Evolutionary conservation across 768 basidiomycete genomes (phyloP).

Genomic region (Lactarius akahatsu): DNA sequence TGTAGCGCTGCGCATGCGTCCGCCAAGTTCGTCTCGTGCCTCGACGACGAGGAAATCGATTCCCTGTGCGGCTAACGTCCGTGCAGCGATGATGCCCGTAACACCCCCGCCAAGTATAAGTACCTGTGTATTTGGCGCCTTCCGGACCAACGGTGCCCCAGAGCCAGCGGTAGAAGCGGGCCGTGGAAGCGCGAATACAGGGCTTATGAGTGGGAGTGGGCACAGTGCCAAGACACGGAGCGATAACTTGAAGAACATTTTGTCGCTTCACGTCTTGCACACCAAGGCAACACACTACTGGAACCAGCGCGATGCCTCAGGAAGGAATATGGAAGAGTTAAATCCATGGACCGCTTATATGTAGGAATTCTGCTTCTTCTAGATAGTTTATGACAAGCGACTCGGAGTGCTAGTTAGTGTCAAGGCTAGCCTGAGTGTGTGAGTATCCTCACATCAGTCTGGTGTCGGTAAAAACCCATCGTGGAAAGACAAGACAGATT

Average conservation of each 20-base stretch:
- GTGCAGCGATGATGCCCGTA: slow-evolving; percentile 60
- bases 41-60: slow-evolving; percentile 60
- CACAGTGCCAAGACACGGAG: background rate
- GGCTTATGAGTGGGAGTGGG: background rate
- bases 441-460: background rate
- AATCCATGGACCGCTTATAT: background rate
- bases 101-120: slow-evolving; percentile 67
- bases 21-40: slow-evolving; percentile 53
- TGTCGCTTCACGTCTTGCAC: background rate
- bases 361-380: background rate
- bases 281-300: background rate
- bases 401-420: no score
- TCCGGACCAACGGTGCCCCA: background rate
- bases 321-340: background rate
- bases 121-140: slow-evolving; percentile 36
- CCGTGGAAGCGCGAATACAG: background rate
- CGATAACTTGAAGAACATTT: background rate
- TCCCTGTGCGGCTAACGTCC: slow-evolving; percentile 51
- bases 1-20: slow-evolving; percentile 46
- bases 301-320: background rate
- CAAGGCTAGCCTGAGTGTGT: no score
- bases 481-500: background rate
- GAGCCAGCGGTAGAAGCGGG: background rate
- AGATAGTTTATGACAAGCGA: background rate
- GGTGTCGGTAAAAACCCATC: background rate